Conservation (phyloP, 495 filamentous ascomycete species). For the Massariosphaeria phaeospora region DNA sequence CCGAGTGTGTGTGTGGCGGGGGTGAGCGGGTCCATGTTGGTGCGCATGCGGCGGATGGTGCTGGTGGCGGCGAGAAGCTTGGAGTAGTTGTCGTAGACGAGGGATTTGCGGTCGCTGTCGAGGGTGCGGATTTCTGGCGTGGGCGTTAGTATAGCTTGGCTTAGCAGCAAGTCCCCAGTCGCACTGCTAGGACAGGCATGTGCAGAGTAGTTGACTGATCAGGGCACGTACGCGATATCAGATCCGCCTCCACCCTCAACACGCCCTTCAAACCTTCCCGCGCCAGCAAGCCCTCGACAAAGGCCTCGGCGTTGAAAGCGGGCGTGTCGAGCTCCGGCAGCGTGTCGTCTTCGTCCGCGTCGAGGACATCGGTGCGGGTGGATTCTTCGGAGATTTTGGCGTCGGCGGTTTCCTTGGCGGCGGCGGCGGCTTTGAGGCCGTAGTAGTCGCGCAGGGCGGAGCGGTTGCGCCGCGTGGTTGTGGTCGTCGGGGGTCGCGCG, state of each 20-base stretch:
- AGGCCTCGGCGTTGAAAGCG: conserved; percentile 53
- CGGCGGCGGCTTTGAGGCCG: conserved; percentile 58
- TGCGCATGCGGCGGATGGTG: conserved; percentile 81
- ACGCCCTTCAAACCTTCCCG: conserved; percentile 61
- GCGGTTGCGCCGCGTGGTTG: conserved; percentile 57
- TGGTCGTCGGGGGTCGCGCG: conserved; percentile 39
- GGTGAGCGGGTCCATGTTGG: conserved; percentile 68
- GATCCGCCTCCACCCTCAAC: conserved; percentile 56
- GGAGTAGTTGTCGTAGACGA: conserved; percentile 97
- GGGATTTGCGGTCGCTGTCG: conserved; percentile 90
- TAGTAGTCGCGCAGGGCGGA: conserved; percentile 92
- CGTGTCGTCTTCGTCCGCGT: conserved; percentile 37
- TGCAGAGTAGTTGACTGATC: too few species aligned
- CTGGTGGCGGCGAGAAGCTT: conserved; percentile 93
- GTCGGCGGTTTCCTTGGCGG: conserved; percentile 22
- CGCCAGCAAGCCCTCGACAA: conserved; percentile 60
- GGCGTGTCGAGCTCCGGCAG: conserved; percentile 53
- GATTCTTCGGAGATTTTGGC: conserved; percentile 29
- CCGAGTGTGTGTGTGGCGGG: conserved; percentile 68
- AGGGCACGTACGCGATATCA: conserved; percentile 53
- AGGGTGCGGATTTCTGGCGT: conserved; percentile 72
- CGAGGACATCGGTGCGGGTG: conserved; percentile 11
- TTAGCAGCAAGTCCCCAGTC: neutral
- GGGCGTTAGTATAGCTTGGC: neutral
- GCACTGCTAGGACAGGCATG: too few species aligned